Conservation (phyloP, 2,329 filamentous ascomycete genomes). For the Aquanectria penicillioides region DNA sequence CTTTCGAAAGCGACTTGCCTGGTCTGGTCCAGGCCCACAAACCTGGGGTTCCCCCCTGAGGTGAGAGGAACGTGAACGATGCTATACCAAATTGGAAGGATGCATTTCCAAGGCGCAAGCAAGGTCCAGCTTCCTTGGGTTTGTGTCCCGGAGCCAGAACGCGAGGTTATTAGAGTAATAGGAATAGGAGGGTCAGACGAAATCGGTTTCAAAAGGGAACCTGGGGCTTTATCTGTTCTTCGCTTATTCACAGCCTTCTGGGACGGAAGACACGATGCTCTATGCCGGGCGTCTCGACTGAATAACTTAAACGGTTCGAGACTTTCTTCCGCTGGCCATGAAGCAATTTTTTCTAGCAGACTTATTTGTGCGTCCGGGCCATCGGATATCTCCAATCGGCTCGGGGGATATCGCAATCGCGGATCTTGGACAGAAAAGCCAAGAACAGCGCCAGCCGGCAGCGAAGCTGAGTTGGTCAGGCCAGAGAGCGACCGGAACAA, state of each 20-base stretch:
- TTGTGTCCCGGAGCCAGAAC: slow-evolving; percentile 56
- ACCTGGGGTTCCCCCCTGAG: slow-evolving; percentile 81
- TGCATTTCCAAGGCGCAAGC: slow-evolving; percentile 89
- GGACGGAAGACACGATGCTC: slow-evolving; percentile 73
- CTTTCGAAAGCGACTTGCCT: slow-evolving; percentile 86
- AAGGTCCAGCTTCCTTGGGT: slow-evolving; percentile 82
- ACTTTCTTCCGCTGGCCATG: slow-evolving; percentile 72
- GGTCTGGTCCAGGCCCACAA: slow-evolving; percentile 83
- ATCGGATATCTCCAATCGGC: slow-evolving; percentile 57
- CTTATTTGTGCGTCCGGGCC: slow-evolving; percentile 47
- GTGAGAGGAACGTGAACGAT: slow-evolving; percentile 85
- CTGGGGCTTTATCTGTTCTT: slow-evolving; percentile 70
- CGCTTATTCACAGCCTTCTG: slow-evolving; percentile 86
- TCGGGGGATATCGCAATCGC: slow-evolving; percentile 80
- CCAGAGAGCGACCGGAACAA: slow-evolving; percentile 64
- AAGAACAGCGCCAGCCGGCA: slow-evolving; percentile 77
- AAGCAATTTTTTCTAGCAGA: slow-evolving; percentile 69
- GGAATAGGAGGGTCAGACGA: slow-evolving; percentile 80
- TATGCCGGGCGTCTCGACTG: slow-evolving; percentile 71
- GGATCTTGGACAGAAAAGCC: slow-evolving; percentile 82
- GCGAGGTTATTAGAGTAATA: slow-evolving; percentile 73
- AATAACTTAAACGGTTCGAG: slow-evolving; percentile 69
- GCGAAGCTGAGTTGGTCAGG: slow-evolving; percentile 73
- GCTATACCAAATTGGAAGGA: slow-evolving; percentile 85
- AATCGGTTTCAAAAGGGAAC: slow-evolving; percentile 66